Evolutionary conservation across 176 grass and related monocot species (phyloP).

Genomic region (Bothriochloa decipiens): DNA sequence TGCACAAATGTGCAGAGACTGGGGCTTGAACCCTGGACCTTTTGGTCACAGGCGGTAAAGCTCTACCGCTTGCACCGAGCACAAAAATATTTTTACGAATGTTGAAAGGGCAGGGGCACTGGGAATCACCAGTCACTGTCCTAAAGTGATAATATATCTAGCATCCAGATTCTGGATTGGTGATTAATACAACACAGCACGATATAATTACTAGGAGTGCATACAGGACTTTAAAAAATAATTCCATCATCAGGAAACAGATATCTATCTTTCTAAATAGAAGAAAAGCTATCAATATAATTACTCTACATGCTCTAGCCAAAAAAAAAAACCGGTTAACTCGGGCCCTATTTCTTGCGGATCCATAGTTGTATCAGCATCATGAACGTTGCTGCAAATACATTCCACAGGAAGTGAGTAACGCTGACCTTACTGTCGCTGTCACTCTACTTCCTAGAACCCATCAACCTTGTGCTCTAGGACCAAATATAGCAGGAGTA

Average conservation of each 20-base stretch:
- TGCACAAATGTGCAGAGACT: too few species aligned
- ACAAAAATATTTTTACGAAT: background rate
- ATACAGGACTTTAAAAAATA: background rate
- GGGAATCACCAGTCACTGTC: background rate
- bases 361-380: constrained; percentile 1
- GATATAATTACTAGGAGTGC: too few species aligned
- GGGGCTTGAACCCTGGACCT: too few species aligned
- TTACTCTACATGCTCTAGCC: background rate
- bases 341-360: background rate
- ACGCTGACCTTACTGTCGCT: background rate
- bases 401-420: background rate
- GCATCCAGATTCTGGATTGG: background rate
- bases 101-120: background rate
- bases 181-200: constrained; percentile 19
- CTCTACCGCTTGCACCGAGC: too few species aligned
- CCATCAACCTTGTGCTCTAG: background rate
- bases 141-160: background rate
- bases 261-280: background rate
- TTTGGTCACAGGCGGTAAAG: too few species aligned
- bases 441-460: background rate
- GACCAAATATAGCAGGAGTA: background rate
- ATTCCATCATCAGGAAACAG: background rate
- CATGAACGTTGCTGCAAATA: background rate
- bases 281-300: background rate
- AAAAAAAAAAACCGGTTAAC: background rate